Conservation (phyloP, 75 land plant genomes). For the Cupressus sempervirens region DNA sequence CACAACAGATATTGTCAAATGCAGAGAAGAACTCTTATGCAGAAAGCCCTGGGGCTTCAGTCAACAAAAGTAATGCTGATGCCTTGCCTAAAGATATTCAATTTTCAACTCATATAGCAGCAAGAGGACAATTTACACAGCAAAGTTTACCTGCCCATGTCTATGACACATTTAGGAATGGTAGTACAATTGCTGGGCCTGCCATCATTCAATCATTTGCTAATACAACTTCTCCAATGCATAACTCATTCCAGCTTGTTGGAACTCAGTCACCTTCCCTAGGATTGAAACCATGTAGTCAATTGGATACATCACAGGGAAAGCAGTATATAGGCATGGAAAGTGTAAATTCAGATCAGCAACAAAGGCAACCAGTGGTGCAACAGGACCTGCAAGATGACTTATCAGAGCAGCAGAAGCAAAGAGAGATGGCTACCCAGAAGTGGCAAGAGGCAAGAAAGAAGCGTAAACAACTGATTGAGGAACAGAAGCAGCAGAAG, state of each 20-base stretch:
- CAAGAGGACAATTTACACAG: not conserved
- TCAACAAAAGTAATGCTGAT: conserved; percentile 2
- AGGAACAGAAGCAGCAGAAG: conserved; percentile 47
- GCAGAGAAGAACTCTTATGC: not conserved
- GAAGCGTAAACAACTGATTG: conserved; percentile 51
- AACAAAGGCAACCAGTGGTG: conserved; percentile 7
- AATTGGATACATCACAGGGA: not conserved
- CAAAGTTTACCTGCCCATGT: conserved; percentile 3
- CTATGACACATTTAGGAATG: conserved; percentile 3
- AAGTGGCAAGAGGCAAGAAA: conserved; percentile 30
- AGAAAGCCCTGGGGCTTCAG: not conserved
- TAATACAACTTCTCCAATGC: conserved; percentile 1
- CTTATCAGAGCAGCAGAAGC: conserved; percentile 20
- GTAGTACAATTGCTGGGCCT: not conserved
- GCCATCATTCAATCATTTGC: conserved; percentile 3
- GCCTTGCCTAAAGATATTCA: not conserved
- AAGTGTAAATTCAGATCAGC: not conserved
- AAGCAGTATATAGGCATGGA: conserved; percentile 8
- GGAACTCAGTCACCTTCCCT: conserved; percentile 9
- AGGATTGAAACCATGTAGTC: conserved; percentile 5
- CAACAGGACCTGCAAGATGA: conserved; percentile 7
- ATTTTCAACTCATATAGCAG: conserved; percentile 1
- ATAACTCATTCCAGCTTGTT: not conserved
- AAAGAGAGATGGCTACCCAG: conserved; percentile 13
- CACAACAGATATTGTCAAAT: not conserved